Evolutionary conservation across 2,329 filamentous ascomycete species (phyloP).

Genomic region (Phaeosphaeriaceae sp.): DNA sequence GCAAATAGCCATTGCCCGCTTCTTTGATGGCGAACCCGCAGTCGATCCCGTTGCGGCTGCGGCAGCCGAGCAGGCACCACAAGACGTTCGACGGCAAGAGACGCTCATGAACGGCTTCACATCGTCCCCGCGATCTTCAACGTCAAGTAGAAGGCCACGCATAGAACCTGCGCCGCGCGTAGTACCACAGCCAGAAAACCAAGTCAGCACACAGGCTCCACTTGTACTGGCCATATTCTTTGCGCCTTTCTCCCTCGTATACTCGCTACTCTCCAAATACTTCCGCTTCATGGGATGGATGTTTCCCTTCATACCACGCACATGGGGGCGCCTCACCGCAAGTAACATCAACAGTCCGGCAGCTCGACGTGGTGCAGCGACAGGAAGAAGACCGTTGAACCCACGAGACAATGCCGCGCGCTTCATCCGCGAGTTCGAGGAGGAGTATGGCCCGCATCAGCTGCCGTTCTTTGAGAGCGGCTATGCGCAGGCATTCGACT

Average conservation of each 20-base stretch:
- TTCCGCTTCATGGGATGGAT: constrained; percentile 79
- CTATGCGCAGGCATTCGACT: constrained; percentile 89
- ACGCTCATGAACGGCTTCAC: constrained; percentile 69
- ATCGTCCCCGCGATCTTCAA: constrained; percentile 39
- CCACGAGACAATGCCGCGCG: constrained; percentile 87
- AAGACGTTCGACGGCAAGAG: constrained; percentile 71
- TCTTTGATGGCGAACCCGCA: constrained; percentile 93
- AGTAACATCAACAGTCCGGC: constrained; percentile 54
- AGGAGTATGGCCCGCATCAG: constrained; percentile 79
- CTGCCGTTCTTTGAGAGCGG: constrained; percentile 87
- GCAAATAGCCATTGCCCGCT: constrained; percentile 93
- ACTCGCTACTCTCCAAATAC: constrained; percentile 72
- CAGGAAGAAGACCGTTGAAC: constrained; percentile 76
- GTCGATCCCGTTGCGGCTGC: constrained; percentile 79
- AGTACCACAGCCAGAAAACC: constrained; percentile 74
- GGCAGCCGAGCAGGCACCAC: constrained; percentile 67
- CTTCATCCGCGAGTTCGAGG: constrained; percentile 92
- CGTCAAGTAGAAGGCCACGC: constrained; percentile 42
- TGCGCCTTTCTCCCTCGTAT: constrained; percentile 81
- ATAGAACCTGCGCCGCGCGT: constrained; percentile 82
- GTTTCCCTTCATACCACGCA: constrained; percentile 79
- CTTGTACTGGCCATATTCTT: constrained; percentile 81
- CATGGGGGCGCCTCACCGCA: constrained; percentile 61
- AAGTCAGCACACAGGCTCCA: constrained; percentile 73
- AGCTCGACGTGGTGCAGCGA: constrained; percentile 61